A percentile compares a stretch with the other conserved stretches of the same genome.
phyloP scores from a whole-genome alignment of 2,329 filamentous ascomycete genomes.

The Metarhizium robertsii region DNA sequence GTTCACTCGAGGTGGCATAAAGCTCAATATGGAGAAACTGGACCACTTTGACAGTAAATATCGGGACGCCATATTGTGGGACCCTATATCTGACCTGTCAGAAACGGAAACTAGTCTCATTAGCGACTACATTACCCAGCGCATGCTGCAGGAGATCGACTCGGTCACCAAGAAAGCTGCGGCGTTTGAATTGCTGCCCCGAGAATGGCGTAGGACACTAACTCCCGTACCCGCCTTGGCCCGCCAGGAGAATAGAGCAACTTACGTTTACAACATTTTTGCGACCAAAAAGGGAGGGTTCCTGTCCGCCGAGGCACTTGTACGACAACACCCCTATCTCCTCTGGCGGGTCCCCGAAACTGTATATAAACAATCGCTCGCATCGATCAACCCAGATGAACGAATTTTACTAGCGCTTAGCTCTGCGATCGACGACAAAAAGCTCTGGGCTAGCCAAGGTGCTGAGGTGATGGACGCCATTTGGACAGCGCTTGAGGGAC shows the following conservation, averaged over 20 bases:
- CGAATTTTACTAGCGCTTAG: slow-evolving; percentile 17
- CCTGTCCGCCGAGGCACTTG: slow-evolving; percentile 11
- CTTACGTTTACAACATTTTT: slow-evolving; percentile 15
- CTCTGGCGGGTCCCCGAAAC: slow-evolving; percentile 26
- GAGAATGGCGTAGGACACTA: slow-evolving; percentile 15
- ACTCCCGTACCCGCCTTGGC: slow-evolving; percentile 17
- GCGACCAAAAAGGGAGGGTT: slow-evolving; percentile 16
- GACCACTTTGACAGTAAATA: slow-evolving; percentile 69
- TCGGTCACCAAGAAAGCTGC: slow-evolving; percentile 11
- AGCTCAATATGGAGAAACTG: slow-evolving; percentile 72
- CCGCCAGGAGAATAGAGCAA: slow-evolving; percentile 6
- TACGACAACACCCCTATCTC: slow-evolving; percentile 25
- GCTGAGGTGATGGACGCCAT: slow-evolving; percentile 11
- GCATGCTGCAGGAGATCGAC: slow-evolving; percentile 14
- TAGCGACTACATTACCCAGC: slow-evolving; percentile 12
- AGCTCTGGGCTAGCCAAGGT: slow-evolving; percentile 9
- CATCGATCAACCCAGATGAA: slow-evolving; percentile 9
- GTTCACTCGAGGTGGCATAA: slow-evolving; percentile 85
- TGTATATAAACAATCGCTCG: slow-evolving; percentile 19
- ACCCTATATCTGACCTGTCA: slow-evolving; percentile 13
- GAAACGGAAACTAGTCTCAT: slow-evolving; percentile 15
- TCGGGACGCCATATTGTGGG: slow-evolving; percentile 22
- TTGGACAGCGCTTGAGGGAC: slow-evolving; percentile 7
- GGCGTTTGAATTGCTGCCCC: slow-evolving; percentile 2
- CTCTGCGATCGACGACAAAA: slow-evolving; percentile 10